Conservation (phyloP, 2,329 filamentous ascomycete species). For the Sporothrix sp. region DNA sequence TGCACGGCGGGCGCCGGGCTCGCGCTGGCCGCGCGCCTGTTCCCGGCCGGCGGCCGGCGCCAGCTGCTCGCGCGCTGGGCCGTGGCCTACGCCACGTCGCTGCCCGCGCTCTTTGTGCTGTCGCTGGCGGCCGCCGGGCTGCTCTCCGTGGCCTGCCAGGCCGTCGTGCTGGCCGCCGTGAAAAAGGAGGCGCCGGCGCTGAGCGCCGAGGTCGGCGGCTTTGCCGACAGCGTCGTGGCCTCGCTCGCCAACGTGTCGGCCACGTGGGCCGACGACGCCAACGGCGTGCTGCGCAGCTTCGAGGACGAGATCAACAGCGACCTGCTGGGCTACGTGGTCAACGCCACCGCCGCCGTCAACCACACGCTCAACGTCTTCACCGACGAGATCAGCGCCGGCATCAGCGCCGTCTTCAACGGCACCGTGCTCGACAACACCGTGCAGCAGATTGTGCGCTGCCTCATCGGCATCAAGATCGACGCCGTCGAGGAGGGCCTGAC, state of each 20-base stretch:
- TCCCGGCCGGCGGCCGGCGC: constrained; percentile 45
- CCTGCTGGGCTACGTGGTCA: constrained; percentile 78
- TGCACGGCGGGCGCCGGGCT: constrained; percentile 65
- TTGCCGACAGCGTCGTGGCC: constrained; percentile 67
- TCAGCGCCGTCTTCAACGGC: constrained; percentile 70
- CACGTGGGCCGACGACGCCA: constrained; percentile 68
- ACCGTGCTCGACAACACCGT: constrained; percentile 74
- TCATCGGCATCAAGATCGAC: constrained; percentile 81
- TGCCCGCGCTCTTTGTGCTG: constrained; percentile 76
- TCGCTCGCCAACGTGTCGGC: constrained; percentile 63
- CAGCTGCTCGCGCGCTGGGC: constrained; percentile 73
- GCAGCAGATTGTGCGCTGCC: constrained; percentile 69
- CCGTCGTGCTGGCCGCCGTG: constrained; percentile 62
- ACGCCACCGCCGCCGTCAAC: constrained; percentile 73
- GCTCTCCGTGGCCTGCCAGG: constrained; percentile 79
- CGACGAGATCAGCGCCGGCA: constrained; percentile 60
- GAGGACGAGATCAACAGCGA: constrained; percentile 68
- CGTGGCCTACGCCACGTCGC: constrained; percentile 76
- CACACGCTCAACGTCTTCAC: constrained; percentile 76
- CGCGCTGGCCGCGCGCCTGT: constrained; percentile 46
- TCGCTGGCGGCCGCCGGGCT: constrained; percentile 68
- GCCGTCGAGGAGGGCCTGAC: constrained; percentile 80
- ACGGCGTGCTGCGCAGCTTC: constrained; percentile 49
- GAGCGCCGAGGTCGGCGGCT: constrained; percentile 63
- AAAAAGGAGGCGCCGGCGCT: constrained; percentile 68